Evolutionary conservation across 1,284 basidiomycete species (phyloP).

Genomic region (Moesziomyces parantarcticus): DNA sequence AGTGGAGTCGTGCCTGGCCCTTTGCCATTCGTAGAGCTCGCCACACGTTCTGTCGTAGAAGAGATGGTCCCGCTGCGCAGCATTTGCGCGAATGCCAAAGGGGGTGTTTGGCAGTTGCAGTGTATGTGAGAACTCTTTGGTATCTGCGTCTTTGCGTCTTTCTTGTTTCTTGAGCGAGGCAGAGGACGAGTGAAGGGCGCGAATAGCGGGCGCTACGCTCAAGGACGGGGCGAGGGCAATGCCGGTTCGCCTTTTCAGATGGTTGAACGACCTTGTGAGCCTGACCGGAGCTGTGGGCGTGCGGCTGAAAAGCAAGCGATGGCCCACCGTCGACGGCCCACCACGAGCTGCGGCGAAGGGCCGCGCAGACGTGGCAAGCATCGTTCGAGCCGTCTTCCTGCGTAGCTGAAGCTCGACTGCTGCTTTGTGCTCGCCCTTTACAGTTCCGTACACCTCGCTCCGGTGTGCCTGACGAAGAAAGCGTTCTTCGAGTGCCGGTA

Average conservation of each 20-base stretch:
- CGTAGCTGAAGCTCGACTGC: not conserved
- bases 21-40: slow-evolving; percentile 86
- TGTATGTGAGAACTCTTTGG: slow-evolving; percentile 72
- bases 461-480: not conserved
- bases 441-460: not conserved
- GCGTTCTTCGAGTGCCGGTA: not conserved
- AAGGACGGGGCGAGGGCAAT: not conserved
- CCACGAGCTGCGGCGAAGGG: not conserved
- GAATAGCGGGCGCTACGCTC: not conserved
- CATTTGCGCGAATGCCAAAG: slow-evolving; percentile 82
- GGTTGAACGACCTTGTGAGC: not conserved
- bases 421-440: not conserved
- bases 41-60: slow-evolving; percentile 78
- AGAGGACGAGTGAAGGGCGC: slow-evolving; percentile 8
- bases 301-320: not conserved
- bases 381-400: too few species aligned
- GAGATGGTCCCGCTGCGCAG: slow-evolving; percentile 74
- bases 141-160: slow-evolving; percentile 6
- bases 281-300: not conserved
- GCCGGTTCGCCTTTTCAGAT: not conserved
- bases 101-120: slow-evolving; percentile 84
- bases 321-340: not conserved
- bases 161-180: slow-evolving; percentile 13
- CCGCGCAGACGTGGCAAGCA: not conserved
- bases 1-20: slow-evolving; percentile 1